These are phyloP conservation scores for Emiliania huxleyi DNA, from an alignment of 78 protist species.

Conservation along the genomic window DNA sequence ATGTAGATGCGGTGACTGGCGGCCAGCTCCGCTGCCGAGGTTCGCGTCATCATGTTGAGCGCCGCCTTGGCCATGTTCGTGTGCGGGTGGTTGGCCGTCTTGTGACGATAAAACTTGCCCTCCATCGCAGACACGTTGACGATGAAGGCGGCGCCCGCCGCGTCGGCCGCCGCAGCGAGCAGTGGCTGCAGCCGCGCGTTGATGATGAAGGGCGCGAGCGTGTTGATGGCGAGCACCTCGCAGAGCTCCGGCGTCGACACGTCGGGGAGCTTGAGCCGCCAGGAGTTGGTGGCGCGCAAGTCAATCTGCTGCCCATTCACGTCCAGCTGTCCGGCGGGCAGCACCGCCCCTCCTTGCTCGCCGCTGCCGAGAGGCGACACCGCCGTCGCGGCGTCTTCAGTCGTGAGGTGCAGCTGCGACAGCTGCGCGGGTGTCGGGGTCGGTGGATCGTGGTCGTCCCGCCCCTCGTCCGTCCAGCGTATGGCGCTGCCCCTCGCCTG, in stretches of 20 bases:
- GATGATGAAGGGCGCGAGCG: constrained; percentile 72
- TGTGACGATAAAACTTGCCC: constrained; percentile 66
- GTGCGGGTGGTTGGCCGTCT: constrained; percentile 89
- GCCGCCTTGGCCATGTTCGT: constrained; percentile 96
- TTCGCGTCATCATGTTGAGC: constrained; percentile 93
- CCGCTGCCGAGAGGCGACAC: neutral
- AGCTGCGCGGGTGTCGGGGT: too few species aligned
- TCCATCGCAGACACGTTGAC: constrained; percentile 95
- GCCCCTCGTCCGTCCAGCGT: neutral
- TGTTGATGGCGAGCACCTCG: constrained; percentile 56
- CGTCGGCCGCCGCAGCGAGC: constrained; percentile 32
- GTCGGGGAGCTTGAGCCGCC: constrained; percentile 38
- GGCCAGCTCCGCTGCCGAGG: constrained; percentile 68
- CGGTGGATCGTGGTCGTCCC: neutral
- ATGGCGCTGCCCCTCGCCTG: too few species aligned
- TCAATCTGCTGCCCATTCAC: constrained; percentile 70
- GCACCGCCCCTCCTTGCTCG: neutral
- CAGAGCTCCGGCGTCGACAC: constrained; percentile 56
- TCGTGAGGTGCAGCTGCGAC: too few species aligned
- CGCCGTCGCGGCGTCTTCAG: neutral
- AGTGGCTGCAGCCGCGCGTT: constrained; percentile 30
- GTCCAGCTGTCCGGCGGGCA: constrained; percentile 21
- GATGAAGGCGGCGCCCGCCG: constrained; percentile 31
- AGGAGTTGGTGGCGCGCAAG: constrained; percentile 39
- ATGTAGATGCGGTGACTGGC: constrained; percentile 60